Percentiles rank a stretch among this genome's conserved stretches.
Evolutionary conservation across 208 protist species (phyloP).

Genomic region (Trypanosoma rangeli): DNA sequence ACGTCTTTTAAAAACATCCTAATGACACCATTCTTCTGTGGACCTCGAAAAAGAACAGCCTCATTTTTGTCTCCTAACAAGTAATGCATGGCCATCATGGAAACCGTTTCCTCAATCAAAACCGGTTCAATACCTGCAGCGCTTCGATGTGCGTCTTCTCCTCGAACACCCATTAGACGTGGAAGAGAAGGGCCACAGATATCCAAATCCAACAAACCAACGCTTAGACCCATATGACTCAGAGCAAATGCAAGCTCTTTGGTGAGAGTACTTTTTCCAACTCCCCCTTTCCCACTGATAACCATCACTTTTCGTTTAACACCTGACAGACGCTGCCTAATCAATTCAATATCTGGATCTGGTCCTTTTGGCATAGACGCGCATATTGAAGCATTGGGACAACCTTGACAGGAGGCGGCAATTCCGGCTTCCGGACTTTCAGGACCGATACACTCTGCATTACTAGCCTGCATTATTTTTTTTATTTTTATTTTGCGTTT

Average conservation of each 20-base stretch:
- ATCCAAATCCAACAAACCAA: slow-evolving; percentile 99
- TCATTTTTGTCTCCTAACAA: slow-evolving; percentile 95
- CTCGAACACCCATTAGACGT: slow-evolving; percentile 77
- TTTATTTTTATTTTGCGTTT: neutral
- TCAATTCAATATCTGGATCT: slow-evolving; percentile 91
- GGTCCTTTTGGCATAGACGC: slow-evolving; percentile 91
- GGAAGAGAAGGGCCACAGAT: slow-evolving; percentile 98
- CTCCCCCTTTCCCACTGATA: slow-evolving; percentile 92
- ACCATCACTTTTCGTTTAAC: slow-evolving; percentile 91
- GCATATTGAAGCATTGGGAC: slow-evolving; percentile 97
- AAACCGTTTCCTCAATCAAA: slow-evolving; percentile 95
- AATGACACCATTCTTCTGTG: slow-evolving; percentile 98
- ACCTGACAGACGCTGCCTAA: slow-evolving; percentile 66
- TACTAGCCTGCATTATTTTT: slow-evolving; percentile 26
- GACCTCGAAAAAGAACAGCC: slow-evolving; percentile 98
- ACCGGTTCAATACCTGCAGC: slow-evolving; percentile 94
- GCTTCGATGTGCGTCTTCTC: slow-evolving; percentile 92
- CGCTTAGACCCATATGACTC: slow-evolving; percentile 67
- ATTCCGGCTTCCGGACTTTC: slow-evolving; percentile 94
- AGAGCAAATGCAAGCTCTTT: slow-evolving; percentile 90
- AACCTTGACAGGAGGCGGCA: slow-evolving; percentile 95
- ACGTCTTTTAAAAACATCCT: slow-evolving; percentile 99
- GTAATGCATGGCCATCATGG: slow-evolving; percentile 98
- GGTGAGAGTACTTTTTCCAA: slow-evolving; percentile 95
- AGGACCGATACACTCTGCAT: slow-evolving; percentile 94